Conservation (phyloP, 306 rosid species). For the Cucumis melo region DNA sequence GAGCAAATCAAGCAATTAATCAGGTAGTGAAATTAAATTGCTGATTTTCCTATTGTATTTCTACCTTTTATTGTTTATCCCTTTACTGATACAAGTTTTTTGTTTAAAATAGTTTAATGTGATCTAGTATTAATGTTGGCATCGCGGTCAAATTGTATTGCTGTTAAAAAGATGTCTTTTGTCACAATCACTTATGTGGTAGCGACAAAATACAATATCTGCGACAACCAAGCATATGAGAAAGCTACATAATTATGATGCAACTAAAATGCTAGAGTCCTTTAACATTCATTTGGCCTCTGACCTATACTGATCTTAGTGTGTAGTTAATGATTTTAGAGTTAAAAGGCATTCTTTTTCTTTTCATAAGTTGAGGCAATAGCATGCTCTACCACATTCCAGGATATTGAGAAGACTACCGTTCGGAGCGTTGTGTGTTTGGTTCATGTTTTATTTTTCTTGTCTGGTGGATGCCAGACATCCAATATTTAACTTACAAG, state of each 20-base stretch:
- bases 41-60: not conserved
- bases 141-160: not conserved
- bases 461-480: not conserved
- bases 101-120: not conserved
- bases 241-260: not conserved
- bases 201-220: not conserved
- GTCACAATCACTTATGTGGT: not conserved
- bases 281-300: not conserved
- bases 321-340: not conserved
- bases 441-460: not conserved
- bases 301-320: not conserved
- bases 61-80: constrained; percentile 6
- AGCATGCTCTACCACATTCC: not conserved
- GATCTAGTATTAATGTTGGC: not conserved
- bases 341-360: not conserved
- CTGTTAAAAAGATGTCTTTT: not conserved
- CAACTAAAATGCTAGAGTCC: not conserved
- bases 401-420: not conserved
- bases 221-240: not conserved
- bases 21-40: constrained; percentile 34
- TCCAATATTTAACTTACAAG: not conserved
- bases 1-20: constrained; percentile 87
- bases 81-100: not conserved
- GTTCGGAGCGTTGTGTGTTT: not conserved
- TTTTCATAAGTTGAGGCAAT: not conserved